Conservation (phyloP, 371 early-diverging fungal genomes). For the Saksenaea oblongispora region DNA sequence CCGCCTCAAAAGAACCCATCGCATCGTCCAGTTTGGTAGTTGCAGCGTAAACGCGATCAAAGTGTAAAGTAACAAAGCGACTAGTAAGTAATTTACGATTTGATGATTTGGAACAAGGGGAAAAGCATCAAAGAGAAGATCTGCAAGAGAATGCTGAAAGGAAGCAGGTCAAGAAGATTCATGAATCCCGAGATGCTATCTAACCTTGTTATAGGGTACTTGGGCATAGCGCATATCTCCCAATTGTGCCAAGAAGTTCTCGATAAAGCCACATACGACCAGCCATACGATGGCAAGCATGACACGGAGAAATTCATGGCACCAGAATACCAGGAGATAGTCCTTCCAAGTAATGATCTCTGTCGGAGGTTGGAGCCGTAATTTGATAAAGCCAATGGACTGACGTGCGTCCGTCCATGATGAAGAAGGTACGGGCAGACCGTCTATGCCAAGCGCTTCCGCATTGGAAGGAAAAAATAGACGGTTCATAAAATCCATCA, state of each 20-base stretch:
- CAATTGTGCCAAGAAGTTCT: constrained; percentile 40
- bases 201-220: constrained; percentile 3
- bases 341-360: constrained; percentile 25
- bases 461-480: constrained; percentile 6
- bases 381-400: constrained; percentile 24
- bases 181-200: not conserved
- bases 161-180: not conserved
- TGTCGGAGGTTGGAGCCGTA: constrained; percentile 30
- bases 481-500: not conserved
- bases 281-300: constrained; percentile 22
- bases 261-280: constrained; percentile 33
- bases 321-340: constrained; percentile 22
- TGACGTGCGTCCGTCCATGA: constrained; percentile 24
- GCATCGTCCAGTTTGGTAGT: constrained; percentile 52
- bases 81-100: constrained; percentile 51
- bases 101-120: constrained; percentile 30
- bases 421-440: constrained; percentile 18
- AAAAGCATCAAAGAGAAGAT: constrained; percentile 40
- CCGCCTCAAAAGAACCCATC: constrained; percentile 60
- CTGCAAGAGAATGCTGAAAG: constrained; percentile 28
- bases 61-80: constrained; percentile 47
- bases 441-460: constrained; percentile 12
- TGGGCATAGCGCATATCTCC: constrained; percentile 35
- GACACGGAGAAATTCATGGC: constrained; percentile 36
- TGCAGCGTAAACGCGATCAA: constrained; percentile 42